Evolutionary conservation across 352 stramenopile genomes (phyloP), one percentile per base, ranked within the genome.

Genomic region (Elongisporangium anandrum): DNA sequence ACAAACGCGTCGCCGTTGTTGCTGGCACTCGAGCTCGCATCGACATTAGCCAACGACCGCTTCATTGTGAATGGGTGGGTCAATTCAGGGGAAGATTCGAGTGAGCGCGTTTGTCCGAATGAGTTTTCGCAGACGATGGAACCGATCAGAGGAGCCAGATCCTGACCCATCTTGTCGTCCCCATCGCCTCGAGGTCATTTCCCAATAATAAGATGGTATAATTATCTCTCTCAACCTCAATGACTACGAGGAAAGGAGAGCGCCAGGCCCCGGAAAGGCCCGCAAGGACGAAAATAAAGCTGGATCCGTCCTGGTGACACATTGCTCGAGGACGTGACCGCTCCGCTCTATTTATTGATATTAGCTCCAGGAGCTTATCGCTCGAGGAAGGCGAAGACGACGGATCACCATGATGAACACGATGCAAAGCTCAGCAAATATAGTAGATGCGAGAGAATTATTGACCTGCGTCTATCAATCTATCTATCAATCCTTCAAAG

Each of bases 41-140:
- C 60, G 61, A 81, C 59, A 58, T 70, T 57, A 22, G 77, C 69
- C 54, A 79, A 75, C 61, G 69, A 79, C 56, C 74, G 74, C 70
- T 83, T 83, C 74, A 83, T 83, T 19, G 63, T 72, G 65, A 24
- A 34, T 53, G 61, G 56, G 29, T 8, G 9, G 9, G 29, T 8
- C 6, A 41, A 41, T 41, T 41, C 29, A 41, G 29, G 29, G 29
- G 29, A 41, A 41, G 29, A 41, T 41, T n/a, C n/a, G n/a, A n/a
- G n/a, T n/a, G n/a, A n/a, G n/a, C n/a, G 29, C 29, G 29, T 41
- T 41, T 41, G 29, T 41, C 29, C 29, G 29, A 41, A 41, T 41
- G 29, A 41, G 29, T 41, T 41, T 41, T 15, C 29, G 9, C 29
- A 34, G 24, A 7, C 24, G 24, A 9, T 41, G 5, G 29, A 41